Percentiles rank a stretch among this genome's conserved stretches.
These are phyloP conservation scores for Jackrogersella minutella DNA, from an alignment of 495 filamentous ascomycete species.

Conservation along the genomic window DNA sequence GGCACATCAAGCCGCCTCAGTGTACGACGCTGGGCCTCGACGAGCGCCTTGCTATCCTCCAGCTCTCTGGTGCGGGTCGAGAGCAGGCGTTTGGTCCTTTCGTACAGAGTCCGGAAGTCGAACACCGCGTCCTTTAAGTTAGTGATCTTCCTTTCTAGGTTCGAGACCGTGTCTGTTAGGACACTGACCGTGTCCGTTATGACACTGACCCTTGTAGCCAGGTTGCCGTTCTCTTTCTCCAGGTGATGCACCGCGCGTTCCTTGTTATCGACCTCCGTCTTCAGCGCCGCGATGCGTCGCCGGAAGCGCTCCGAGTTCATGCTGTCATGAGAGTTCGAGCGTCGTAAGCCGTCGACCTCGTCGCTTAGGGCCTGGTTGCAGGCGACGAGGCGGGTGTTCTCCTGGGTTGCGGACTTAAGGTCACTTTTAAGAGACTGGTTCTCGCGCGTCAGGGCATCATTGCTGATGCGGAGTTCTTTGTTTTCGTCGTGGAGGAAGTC, in stretches of 20 bases:
- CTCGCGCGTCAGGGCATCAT: slow-evolving; percentile 33
- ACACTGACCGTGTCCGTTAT: slow-evolving; percentile 33
- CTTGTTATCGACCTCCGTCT: slow-evolving; percentile 34
- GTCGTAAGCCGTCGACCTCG: slow-evolving; percentile 20
- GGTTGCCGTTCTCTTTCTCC: slow-evolving; percentile 17
- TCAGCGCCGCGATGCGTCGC: slow-evolving; percentile 19
- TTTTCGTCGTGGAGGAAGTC: slow-evolving; percentile 35
- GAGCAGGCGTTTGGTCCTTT: slow-evolving; percentile 11
- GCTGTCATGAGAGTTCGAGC: slow-evolving; percentile 23
- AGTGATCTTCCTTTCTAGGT: neutral
- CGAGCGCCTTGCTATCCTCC: slow-evolving; percentile 5
- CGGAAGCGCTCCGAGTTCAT: slow-evolving; percentile 17
- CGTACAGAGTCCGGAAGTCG: slow-evolving; percentile 2
- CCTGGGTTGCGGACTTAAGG: slow-evolving; percentile 12
- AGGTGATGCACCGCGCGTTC: slow-evolving; percentile 18
- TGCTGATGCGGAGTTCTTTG: slow-evolving; percentile 14
- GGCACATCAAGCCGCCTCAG: slow-evolving; percentile 11
- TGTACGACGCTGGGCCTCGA: slow-evolving; percentile 22
- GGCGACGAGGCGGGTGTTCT: slow-evolving; percentile 23
- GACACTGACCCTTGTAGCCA: slow-evolving; percentile 18
- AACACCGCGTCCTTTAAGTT: slow-evolving; percentile 2
- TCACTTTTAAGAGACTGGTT: slow-evolving; percentile 39
- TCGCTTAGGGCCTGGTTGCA: slow-evolving; percentile 28
- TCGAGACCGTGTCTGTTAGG: slow-evolving; percentile 26
- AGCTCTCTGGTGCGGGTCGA: slow-evolving; percentile 7